Evolutionary conservation across 495 filamentous ascomycete genomes (phyloP).

Genomic region (Barbatosphaeria neglecta): DNA sequence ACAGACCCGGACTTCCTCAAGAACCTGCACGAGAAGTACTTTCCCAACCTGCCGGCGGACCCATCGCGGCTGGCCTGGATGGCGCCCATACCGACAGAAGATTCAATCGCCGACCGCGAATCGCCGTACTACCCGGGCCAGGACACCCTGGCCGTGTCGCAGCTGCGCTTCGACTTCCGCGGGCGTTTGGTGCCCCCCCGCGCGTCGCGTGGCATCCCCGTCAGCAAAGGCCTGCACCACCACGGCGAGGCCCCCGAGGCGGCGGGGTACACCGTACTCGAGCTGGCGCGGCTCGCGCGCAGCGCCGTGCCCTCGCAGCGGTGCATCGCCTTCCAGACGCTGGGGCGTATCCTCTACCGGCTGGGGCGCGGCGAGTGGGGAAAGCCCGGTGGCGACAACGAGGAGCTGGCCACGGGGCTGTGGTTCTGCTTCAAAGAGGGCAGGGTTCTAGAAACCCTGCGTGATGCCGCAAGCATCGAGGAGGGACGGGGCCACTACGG

Average conservation of each 20-base stretch:
- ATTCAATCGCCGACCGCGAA: slow-evolving; percentile 46
- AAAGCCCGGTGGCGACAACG: slow-evolving; percentile 37
- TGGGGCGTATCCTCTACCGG: slow-evolving; percentile 75
- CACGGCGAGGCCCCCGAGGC: slow-evolving; percentile 88
- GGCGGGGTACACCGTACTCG: slow-evolving; percentile 86
- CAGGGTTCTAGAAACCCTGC: slow-evolving; percentile 58
- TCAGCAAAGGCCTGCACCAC: slow-evolving; percentile 75
- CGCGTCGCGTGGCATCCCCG: slow-evolving; percentile 57
- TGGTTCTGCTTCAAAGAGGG: slow-evolving; percentile 72
- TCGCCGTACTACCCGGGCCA: slow-evolving; percentile 73
- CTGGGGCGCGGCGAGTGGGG: slow-evolving; percentile 75
- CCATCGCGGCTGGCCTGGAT: slow-evolving; percentile 86
- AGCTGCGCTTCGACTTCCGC: slow-evolving; percentile 79
- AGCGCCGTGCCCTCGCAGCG: slow-evolving; percentile 75
- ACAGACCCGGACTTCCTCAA: slow-evolving; percentile 67
- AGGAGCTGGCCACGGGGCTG: slow-evolving; percentile 44
- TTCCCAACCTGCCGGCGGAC: slow-evolving; percentile 73
- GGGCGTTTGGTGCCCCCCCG: slow-evolving; percentile 67
- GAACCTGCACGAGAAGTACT: slow-evolving; percentile 82
- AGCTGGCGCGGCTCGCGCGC: slow-evolving; percentile 72
- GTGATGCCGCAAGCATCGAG: slow-evolving; percentile 47
- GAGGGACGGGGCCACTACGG: slow-evolving; percentile 43
- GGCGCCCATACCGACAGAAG: slow-evolving; percentile 49
- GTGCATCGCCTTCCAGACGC: slow-evolving; percentile 82
- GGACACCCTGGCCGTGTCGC: slow-evolving; percentile 55